phyloP scores from a whole-genome alignment of 768 basidiomycete species.

The Clavulina sp. region DNA sequence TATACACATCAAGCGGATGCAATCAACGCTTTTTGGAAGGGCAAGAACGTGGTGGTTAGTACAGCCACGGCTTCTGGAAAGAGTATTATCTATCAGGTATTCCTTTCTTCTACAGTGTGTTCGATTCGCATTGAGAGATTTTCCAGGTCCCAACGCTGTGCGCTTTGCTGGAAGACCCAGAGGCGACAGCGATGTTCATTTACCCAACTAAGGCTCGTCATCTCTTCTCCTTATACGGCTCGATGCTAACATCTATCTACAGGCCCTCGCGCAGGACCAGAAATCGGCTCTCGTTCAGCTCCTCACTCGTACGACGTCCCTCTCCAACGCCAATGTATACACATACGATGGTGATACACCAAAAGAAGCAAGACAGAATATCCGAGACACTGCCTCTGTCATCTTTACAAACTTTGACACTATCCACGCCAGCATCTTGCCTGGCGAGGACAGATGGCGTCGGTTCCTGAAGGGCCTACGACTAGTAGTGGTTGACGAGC shows the following conservation, averaged over 20 bases:
- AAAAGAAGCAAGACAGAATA: constrained; percentile 42
- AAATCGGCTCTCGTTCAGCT: constrained; percentile 50
- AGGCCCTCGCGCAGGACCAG: constrained; percentile 88
- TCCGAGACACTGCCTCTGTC: constrained; percentile 56
- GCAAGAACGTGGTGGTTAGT: constrained; percentile 66
- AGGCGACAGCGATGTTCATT: constrained; percentile 60
- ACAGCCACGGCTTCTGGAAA: constrained; percentile 85
- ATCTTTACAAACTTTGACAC: constrained; percentile 89
- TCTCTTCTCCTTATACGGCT: background rate
- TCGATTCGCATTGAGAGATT: background rate
- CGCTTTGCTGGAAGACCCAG: constrained; percentile 41
- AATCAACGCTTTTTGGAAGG: constrained; percentile 39
- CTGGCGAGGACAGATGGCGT: constrained; percentile 73
- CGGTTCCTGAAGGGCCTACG: constrained; percentile 62
- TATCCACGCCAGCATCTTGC: constrained; percentile 69
- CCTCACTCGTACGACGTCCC: constrained; percentile 36
- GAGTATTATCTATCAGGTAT: constrained; percentile 71
- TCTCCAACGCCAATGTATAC: constrained; percentile 46
- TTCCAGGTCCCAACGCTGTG: constrained; percentile 50
- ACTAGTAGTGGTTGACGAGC: constrained; percentile 66
- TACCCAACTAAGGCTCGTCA: constrained; percentile 66
- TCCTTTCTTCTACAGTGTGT: constrained; percentile 25
- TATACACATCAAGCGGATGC: constrained; percentile 60
- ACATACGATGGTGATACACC: constrained; percentile 87
- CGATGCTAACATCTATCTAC: background rate